Conservation (phyloP, 1,139 yeast species). For the Yamadazyma pseudoaaseri region DNA sequence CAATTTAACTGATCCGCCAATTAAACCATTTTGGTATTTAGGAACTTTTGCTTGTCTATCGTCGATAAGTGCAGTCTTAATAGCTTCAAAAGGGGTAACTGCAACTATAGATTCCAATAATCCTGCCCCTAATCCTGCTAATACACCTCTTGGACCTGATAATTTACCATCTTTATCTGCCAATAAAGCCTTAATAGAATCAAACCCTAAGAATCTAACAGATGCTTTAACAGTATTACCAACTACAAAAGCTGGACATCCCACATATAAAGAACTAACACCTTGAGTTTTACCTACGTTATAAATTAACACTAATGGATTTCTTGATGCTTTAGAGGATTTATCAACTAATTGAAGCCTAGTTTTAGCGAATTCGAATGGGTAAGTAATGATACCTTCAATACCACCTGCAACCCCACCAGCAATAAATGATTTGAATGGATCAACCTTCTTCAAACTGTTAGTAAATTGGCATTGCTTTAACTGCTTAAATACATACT, state of each 20-base stretch:
- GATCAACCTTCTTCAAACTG: slow-evolving; percentile 38
- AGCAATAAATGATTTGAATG: slow-evolving; percentile 78
- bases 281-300: slow-evolving; percentile 79
- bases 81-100: slow-evolving; percentile 95
- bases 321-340: slow-evolving; percentile 64
- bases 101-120: slow-evolving; percentile 88
- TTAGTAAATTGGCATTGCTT: neutral
- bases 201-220: slow-evolving; percentile 90
- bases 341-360: slow-evolving; percentile 82
- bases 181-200: slow-evolving; percentile 72
- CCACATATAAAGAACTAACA: slow-evolving; percentile 76
- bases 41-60: slow-evolving; percentile 79
- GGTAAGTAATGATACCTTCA: slow-evolving; percentile 88
- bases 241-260: slow-evolving; percentile 96
- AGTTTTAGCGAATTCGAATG: slow-evolving; percentile 96
- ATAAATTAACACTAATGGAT: slow-evolving; percentile 78
- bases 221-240: slow-evolving; percentile 97
- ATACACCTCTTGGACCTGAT: slow-evolving; percentile 84
- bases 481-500: slow-evolving; percentile 6
- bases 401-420: slow-evolving; percentile 96
- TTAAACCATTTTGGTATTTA: slow-evolving; percentile 67
- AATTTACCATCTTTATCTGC: slow-evolving; percentile 84
- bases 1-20: slow-evolving; percentile 62
- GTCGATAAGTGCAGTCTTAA: slow-evolving; percentile 92
- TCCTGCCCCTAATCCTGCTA: slow-evolving; percentile 98